Evolutionary conservation across 441 rosid species (phyloP).

Genomic region (Erodium texanum): DNA sequence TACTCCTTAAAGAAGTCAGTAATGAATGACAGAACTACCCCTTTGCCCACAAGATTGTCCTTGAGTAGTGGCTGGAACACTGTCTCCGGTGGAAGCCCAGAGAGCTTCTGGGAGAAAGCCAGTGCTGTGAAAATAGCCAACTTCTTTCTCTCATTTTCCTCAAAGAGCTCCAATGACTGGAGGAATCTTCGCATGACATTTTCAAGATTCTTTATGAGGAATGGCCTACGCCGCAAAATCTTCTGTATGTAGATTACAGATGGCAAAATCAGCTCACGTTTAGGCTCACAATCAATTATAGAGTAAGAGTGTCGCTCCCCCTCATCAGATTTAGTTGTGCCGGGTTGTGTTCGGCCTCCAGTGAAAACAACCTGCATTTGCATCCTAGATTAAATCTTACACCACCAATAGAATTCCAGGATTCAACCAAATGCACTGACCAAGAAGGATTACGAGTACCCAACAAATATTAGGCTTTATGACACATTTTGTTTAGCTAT

Average conservation of each 20-base stretch:
- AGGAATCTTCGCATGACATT: constrained; percentile 86
- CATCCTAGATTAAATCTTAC: constrained; percentile 1
- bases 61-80: constrained; percentile 95
- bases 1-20: constrained; percentile 96
- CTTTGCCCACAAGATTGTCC: constrained; percentile 95
- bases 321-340: constrained; percentile 94
- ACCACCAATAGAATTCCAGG: background rate
- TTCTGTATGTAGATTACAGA: constrained; percentile 84
- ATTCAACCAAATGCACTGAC: background rate
- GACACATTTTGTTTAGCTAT: too few relatives aligned
- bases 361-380: constrained; percentile 74
- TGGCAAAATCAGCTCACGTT: constrained; percentile 69
- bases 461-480: background rate
- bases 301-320: constrained; percentile 93
- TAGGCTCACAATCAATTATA: constrained; percentile 77
- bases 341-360: constrained; percentile 98
- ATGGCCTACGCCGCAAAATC: constrained; percentile 78
- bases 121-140: constrained; percentile 95
- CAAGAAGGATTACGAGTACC: background rate
- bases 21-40: constrained; percentile 86
- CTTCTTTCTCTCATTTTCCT: constrained; percentile 96
- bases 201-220: constrained; percentile 94
- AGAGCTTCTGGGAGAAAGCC: constrained; percentile 93
- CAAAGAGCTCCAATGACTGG: constrained; percentile 93
- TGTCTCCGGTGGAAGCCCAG: constrained; percentile 94